Evolutionary conservation across 805 yeast genomes (phyloP).

Genomic region (Saccharomycopsis fibuligera): DNA sequence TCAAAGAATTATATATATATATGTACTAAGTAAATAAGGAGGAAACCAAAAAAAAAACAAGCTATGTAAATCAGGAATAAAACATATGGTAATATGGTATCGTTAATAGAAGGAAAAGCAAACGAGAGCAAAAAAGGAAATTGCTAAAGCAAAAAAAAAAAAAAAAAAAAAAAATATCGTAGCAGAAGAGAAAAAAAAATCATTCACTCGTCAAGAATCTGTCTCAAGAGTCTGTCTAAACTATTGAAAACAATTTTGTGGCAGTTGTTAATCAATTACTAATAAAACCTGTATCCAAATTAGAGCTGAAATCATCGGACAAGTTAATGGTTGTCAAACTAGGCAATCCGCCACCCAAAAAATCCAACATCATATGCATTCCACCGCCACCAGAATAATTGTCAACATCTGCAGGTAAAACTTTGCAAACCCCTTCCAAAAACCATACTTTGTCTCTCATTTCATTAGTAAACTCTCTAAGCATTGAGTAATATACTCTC

Average conservation of each 20-base stretch:
- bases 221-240: too few relatives aligned
- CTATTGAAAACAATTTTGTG: too few relatives aligned
- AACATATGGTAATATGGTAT: too few relatives aligned
- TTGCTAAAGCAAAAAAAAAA: neutral
- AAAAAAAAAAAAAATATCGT: neutral
- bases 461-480: conserved; percentile 76
- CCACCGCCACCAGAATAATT: conserved; percentile 88
- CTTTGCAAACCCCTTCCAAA: conserved; percentile 83
- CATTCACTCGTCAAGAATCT: too few relatives aligned
- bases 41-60: neutral
- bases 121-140: neutral
- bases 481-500: conserved; percentile 77
- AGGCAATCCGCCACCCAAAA: conserved; percentile 63
- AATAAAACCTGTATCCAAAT: conserved; percentile 2
- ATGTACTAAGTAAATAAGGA: neutral
- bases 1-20: too few relatives aligned
- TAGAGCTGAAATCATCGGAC: conserved; percentile 2
- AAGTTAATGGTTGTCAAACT: conserved; percentile 34
- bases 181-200: too few relatives aligned
- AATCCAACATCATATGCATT: conserved; percentile 87
- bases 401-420: conserved; percentile 87
- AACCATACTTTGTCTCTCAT: conserved; percentile 92
- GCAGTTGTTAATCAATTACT: neutral
- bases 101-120: too few relatives aligned
- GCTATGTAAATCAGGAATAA: neutral